Evolutionary conservation across 1,284 basidiomycete species (phyloP), one percentile per base, ranked within the genome.

Genomic region (Sporisorium reilianum): DNA sequence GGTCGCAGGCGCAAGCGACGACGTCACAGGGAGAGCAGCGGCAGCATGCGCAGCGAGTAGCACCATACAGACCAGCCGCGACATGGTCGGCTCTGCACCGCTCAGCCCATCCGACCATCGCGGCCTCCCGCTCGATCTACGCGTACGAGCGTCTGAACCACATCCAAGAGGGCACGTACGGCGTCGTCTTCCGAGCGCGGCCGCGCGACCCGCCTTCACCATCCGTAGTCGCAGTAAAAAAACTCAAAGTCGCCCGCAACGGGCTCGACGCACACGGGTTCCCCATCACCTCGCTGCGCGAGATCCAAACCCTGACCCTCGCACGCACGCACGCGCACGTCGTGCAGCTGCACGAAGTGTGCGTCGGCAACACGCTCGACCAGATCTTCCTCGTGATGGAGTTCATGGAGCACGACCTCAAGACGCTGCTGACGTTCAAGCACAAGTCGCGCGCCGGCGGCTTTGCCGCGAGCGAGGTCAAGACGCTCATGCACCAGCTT

Each of bases 331-430:
- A 99, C 85, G 93, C 97, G 79, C 94, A 98, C 84, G 95, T 99
- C 9, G 96, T 99, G 28, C 89, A 91, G 20, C 92, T 99, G 40
- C 89, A 94, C 49, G 97, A 99, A 84, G 93, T 99, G 25, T 97
- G 99, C 0, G 95, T 99, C 4, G 97, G 97, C n/a, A 95, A 99
- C 79, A 99, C 97, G 1, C 87, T 99, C 80, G 98, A 95, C 73
- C 96, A 99, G 95, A 94, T 98, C 58, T 99, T 95, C 86, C 94
- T 99, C 70, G 95, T 97, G 32, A 98, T 98, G 95, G 96, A 98
- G 82, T 99, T 99, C 83, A 95, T 99, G 83, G 97, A 99, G 86
- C 97, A 99, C 85, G 96, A 99, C 85, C 90, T 99, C 83, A 99
- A 99, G 86, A 93, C 95, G 1, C 89, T 99, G 53, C 88, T 99